Percentiles rank a stretch among this genome's conserved stretches.
These are phyloP conservation scores for Nicotiana tabacum DNA, from an alignment of 257 asterid species.

Conservation along the genomic window DNA sequence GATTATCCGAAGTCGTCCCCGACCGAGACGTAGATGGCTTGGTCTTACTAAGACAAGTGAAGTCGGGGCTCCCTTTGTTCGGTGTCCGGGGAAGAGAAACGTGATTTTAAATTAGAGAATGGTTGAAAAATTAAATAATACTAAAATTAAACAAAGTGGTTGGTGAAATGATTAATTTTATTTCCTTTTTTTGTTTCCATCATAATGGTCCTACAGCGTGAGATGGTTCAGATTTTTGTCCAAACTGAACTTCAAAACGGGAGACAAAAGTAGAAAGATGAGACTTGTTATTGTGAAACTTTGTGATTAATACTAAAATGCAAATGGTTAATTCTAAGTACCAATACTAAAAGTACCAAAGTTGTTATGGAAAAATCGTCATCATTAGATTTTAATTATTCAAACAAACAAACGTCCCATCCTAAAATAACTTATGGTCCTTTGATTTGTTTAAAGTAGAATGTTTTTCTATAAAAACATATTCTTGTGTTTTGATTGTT, in stretches of 20 bases:
- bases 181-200: neutral
- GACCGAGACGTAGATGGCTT: too few relatives aligned
- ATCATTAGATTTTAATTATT: neutral
- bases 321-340: neutral
- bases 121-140: neutral
- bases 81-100: neutral
- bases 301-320: too few relatives aligned
- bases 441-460: neutral
- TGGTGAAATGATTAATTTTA: neutral
- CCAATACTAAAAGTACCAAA: neutral
- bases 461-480: neutral
- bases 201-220: neutral
- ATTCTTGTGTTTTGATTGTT: too few relatives aligned
- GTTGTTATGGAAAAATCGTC: neutral
- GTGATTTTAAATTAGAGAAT: neutral
- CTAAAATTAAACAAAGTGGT: neutral
- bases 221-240: neutral
- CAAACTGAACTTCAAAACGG: neutral
- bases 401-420: neutral
- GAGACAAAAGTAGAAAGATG: neutral
- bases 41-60: too few relatives aligned
- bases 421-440: neutral
- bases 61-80: too few relatives aligned
- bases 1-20: too few relatives aligned
- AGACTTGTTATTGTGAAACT: neutral